phyloP scores from a whole-genome alignment of 169 alveolate genomes.

The Plasmodium adleri region DNA sequence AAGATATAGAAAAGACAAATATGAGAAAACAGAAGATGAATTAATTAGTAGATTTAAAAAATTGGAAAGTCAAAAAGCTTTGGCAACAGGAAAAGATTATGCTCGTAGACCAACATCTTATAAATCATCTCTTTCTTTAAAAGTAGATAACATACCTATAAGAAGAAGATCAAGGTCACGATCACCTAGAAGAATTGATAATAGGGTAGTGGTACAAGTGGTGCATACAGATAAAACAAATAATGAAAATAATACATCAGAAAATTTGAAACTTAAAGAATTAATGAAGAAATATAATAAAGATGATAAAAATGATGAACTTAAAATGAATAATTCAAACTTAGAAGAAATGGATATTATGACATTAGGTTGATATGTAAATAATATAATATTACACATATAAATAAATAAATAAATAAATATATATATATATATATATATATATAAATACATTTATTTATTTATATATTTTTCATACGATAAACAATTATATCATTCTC shows the following conservation, averaged over 20 bases:
- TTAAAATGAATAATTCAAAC: constrained; percentile 9
- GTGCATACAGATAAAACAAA: constrained; percentile 24
- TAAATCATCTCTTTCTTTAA: constrained; percentile 84
- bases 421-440: no score
- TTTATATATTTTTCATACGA: no score
- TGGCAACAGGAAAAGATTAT: constrained; percentile 87
- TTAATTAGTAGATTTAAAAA: constrained; percentile 79
- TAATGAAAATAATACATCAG: constrained; percentile 24
- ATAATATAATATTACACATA: no score
- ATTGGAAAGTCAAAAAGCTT: constrained; percentile 82
- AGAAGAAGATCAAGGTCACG: constrained; percentile 27
- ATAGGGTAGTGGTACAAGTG: constrained; percentile 11
- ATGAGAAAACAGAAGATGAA: constrained; percentile 78
- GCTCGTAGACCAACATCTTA: constrained; percentile 84
- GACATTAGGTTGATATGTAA: constrained; percentile 37
- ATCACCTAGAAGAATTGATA: constrained; percentile 66
- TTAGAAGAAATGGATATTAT: constrained; percentile 70
- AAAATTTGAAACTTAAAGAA: constrained; percentile 46
- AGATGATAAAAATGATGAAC: constrained; percentile 25
- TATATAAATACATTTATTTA: no score
- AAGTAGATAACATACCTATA: constrained; percentile 74
- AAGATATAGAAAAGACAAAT: constrained; percentile 33
- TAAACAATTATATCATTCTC: no score
- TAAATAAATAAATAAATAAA: no score
- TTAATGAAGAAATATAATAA: constrained; percentile 48